Evolutionary conservation across 805 yeast genomes (phyloP).

Genomic region (Wickerhamomyces mucosus): DNA sequence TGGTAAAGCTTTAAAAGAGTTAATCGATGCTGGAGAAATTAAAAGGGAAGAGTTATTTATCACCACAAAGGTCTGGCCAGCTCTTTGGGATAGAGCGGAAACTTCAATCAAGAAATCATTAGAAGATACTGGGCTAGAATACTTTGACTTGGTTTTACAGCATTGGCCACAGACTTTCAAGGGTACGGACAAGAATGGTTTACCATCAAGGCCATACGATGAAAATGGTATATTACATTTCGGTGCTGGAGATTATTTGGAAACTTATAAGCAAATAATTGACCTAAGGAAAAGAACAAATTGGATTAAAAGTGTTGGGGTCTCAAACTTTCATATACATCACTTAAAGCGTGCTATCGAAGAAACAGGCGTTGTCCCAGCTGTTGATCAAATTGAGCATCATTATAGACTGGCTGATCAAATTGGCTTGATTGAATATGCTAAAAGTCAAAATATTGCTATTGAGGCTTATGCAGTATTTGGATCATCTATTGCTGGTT

Average conservation of each 20-base stretch:
- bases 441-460: conserved; percentile 41
- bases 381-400: conserved; percentile 52
- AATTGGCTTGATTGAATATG: conserved; percentile 41
- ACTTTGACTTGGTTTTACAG: conserved; percentile 66
- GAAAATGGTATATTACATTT: conserved; percentile 26
- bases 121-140: conserved; percentile 53
- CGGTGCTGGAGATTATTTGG: conserved; percentile 31
- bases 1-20: conserved; percentile 39
- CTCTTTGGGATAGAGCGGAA: conserved; percentile 40
- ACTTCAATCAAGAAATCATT: conserved; percentile 50
- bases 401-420: conserved; percentile 75
- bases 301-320: conserved; percentile 45
- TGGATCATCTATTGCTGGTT: conserved; percentile 60
- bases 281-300: conserved; percentile 38
- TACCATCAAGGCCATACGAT: conserved; percentile 25
- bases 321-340: conserved; percentile 39
- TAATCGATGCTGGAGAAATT: conserved; percentile 30
- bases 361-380: conserved; percentile 40
- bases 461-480: conserved; percentile 53
- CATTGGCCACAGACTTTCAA: conserved; percentile 77
- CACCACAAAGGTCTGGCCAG: conserved; percentile 65
- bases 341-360: conserved; percentile 31
- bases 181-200: conserved; percentile 52
- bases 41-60: conserved; percentile 55
- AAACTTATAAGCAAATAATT: conserved; percentile 53